Evolutionary conservation across 2,329 filamentous ascomycete genomes (phyloP).

Genomic region (Lachnellula subtilissima): DNA sequence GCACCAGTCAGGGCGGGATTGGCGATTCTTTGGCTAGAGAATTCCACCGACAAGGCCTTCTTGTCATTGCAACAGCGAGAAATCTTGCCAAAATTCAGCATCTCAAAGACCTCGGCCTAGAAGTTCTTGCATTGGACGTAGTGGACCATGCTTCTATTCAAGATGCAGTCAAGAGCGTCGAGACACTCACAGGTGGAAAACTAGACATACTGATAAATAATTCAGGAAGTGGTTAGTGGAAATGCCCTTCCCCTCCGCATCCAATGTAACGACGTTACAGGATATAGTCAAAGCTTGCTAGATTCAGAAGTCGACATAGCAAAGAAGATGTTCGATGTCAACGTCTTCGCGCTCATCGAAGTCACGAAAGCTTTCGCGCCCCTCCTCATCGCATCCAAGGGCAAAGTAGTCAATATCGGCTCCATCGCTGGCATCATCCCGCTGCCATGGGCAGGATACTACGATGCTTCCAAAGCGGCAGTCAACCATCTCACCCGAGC

Average conservation of each 20-base stretch:
- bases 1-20: slow-evolving; percentile 36
- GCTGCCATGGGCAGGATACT: slow-evolving; percentile 11
- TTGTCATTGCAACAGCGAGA: slow-evolving; percentile 37
- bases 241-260: too few species aligned
- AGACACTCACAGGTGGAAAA: slow-evolving; percentile 30
- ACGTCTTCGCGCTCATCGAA: slow-evolving; percentile 27
- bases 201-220: slow-evolving; percentile 42
- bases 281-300: slow-evolving; percentile 7
- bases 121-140: slow-evolving; percentile 35
- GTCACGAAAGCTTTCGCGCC: slow-evolving; percentile 26
- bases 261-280: neutral
- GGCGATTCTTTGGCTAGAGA: slow-evolving; percentile 36
- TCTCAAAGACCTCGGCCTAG: slow-evolving; percentile 22
- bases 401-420: slow-evolving; percentile 28
- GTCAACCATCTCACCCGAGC: slow-evolving; percentile 9
- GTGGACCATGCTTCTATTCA: slow-evolving; percentile 32
- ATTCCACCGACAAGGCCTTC: slow-evolving; percentile 32
- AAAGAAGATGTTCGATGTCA: slow-evolving; percentile 27
- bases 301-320: slow-evolving; percentile 26
- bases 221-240: slow-evolving; percentile 27
- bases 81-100: slow-evolving; percentile 32
- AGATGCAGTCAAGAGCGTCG: slow-evolving; percentile 29
- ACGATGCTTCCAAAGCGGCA: slow-evolving; percentile 17
- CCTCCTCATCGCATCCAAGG: slow-evolving; percentile 24
- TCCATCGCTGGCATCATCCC: slow-evolving; percentile 8